Evolutionary conservation across 495 filamentous ascomycete species (phyloP), one percentile per base, ranked within the genome.

Genomic region (Rhypophila decipiens): DNA sequence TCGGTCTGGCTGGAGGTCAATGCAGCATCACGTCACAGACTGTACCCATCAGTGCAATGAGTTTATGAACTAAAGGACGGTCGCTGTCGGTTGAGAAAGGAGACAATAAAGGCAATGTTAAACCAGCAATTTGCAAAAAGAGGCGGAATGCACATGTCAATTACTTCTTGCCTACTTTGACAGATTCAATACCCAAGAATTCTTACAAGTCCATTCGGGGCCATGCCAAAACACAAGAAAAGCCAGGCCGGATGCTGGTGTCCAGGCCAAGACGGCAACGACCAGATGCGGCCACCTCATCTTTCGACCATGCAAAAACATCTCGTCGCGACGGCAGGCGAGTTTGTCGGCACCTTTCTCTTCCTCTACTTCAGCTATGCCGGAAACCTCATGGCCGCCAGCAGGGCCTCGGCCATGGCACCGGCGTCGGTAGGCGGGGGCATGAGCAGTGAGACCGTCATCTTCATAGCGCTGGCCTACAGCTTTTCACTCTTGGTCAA

Each of bases 401-500:
- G 60, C 35, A 53, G 57, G 36, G 61, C 61, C 9, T n/a, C 52
- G 3, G 31, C 60, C 4, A 51, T 55, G 23, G 39, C 51, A 23
- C 44, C 52, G 17, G 29, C 27, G 7, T 31, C 27, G 27, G 27
- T 13, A 7, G 27, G 47, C 42, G 57, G 50, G 12, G 46, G 39
- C 17, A 56, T 42, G 35, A 64, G 59, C 52, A 60, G 49, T 43
- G 63, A 55, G 35, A 51, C 53, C 5, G 54, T 57, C 13, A 48
- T 56, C 11, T 63, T 63, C 51, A 55, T 59, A 36, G 45, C 64
- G 15, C 39, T 66, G 23, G 60, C 50, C 8, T 61, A 84, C 56
- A 78, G 80, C 20, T 83, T 85, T 56, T 81, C 79, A 4, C 65
- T 85, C 11, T 68, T 75, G n/a, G 77, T 83, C 42, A 85, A 81